Base-by-base conservation (phyloP, 192 early-diverging fungal genomes). In the Coemansia sp. region DNA sequence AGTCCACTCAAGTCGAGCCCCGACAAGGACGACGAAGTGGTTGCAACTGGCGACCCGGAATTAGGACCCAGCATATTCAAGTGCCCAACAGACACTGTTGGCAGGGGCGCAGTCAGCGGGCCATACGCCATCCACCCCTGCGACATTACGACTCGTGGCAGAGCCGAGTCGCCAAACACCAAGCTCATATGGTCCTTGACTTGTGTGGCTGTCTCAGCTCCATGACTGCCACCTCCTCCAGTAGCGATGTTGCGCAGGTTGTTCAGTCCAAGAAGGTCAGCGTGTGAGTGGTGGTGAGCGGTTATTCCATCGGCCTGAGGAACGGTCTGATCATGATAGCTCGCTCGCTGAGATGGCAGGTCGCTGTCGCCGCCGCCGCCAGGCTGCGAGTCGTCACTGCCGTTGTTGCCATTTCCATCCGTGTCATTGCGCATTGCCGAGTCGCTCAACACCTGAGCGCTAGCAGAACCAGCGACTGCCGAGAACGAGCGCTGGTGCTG, bases 111-210 rank as follows among this genome's bases (percentile, higher is more conserved):
- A 3, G 77, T 74, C 47, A 74, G 49, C n/a, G 77, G 65, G 0
- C 77, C 77, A 7, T 60, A 63, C 6, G 68, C 6, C 35, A 59
- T 41, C 77, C 77, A 80, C 12, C 65, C 71, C 58, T 71, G 77
- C 27, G 76, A 65, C 58, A 62, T 72, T 35, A 63, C 58, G 22
- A 65, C 39, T 19, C 65, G 66, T 9, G 61, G 70, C 32, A 65
- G 14, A 37, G 38, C 42, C 5, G 60, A n/a, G 15, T 63, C 71
- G 37, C 46, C 62, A 29, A 79, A 65, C 15, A 49, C 64, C 64
- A 79, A 20, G 32, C 32, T 54, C 63, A 79, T 32, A 17, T 45
- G 32, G 36, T 46, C 56, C 19, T 27, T 20, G 11, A 8, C 29
- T 36, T 46, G 37, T 46, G 17, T 57, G 40, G 17, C 39, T n/a